Evolutionary conservation across 257 asterid genomes (phyloP), one percentile per base, ranked within the genome.

Genomic region (Penstemon barbatus): DNA sequence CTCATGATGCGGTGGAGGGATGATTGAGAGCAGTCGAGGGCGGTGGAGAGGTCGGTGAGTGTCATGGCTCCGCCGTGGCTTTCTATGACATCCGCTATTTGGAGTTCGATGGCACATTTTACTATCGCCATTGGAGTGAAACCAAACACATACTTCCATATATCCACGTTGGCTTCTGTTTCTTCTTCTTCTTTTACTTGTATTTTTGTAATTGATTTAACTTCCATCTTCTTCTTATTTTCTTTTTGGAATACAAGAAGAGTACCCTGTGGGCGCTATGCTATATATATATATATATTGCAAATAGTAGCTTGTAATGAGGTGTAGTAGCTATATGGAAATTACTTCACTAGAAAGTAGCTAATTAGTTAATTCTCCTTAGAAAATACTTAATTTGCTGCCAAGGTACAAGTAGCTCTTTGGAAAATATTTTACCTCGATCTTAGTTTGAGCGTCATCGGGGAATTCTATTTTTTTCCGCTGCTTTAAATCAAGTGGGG

Each of bases 51-150:
- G 15, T 61, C 72, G 4, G 79, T 41, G 11, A 80, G 87, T 1
- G 82, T 60, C 57, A 82, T 70, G 54, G 84, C 46, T 11, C 80
- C 85, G 36, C 81, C 77, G 8, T 84, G 82, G 66, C 53, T 53
- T 60, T 83, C 89, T 12, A 91, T 7, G 8, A 80, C 70, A 1
- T 91, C 97, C 42, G 96, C 62, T 41, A 91, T 84, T 10, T 83
- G 79, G 46, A 91, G 86, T 57, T 91, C 89, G 57, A 86, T 79
- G 73, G 91, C 95, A 57, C 95, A 90, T 56, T 85, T 88, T 7
- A 90, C 75, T 0, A 76, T 86, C 5, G 95, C 95, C 82, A 75
- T 69, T 62, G 88, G 94, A 18, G 84, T 68, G 78, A 84, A 90
- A 0, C 86, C 92, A 11, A 90, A 71, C 11, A 63, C 78, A 50